Conservation (phyloP, 768 basidiomycete genomes). For the Tylopilus plumbeoviolaceoides region DNA sequence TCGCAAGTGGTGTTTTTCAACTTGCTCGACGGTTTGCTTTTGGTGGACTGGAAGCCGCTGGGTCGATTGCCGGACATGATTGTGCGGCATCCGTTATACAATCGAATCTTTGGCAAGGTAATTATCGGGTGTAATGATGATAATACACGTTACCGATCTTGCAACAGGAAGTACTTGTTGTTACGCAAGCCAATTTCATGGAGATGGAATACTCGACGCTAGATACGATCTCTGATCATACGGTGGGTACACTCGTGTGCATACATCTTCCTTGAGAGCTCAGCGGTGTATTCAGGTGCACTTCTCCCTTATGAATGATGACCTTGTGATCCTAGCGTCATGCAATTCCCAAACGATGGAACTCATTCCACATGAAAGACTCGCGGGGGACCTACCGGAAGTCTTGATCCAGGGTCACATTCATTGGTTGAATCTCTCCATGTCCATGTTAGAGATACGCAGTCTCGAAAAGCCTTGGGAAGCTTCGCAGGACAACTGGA, state of each 20-base stretch:
- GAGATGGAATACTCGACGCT: conserved; percentile 24
- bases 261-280: background rate
- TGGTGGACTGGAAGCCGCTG: conserved; percentile 23
- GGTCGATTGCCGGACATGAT: conserved; percentile 37
- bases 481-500: conserved; percentile 1
- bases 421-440: conserved; percentile 31
- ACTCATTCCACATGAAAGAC: conserved; percentile 24
- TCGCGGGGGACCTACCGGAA: conserved; percentile 25
- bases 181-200: conserved; percentile 17
- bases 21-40: conserved; percentile 29
- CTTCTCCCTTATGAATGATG: conserved; percentile 17
- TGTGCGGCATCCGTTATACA: conserved; percentile 15
- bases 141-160: background rate
- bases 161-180: conserved; percentile 7
- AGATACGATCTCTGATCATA: conserved; percentile 15
- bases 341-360: conserved; percentile 4
- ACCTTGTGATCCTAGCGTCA: conserved; percentile 21
- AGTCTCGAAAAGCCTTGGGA: conserved; percentile 25
- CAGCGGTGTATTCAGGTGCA: conserved; percentile 14
- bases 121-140: background rate
- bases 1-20: conserved; percentile 37
- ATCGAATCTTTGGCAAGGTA: conserved; percentile 35
- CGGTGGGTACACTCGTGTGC: conserved; percentile 7
- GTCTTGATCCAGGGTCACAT: conserved; percentile 20
- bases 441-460: conserved; percentile 24